phyloP scores from a whole-genome alignment of 2,329 filamentous ascomycete species.

The Sporothrix globosa region DNA sequence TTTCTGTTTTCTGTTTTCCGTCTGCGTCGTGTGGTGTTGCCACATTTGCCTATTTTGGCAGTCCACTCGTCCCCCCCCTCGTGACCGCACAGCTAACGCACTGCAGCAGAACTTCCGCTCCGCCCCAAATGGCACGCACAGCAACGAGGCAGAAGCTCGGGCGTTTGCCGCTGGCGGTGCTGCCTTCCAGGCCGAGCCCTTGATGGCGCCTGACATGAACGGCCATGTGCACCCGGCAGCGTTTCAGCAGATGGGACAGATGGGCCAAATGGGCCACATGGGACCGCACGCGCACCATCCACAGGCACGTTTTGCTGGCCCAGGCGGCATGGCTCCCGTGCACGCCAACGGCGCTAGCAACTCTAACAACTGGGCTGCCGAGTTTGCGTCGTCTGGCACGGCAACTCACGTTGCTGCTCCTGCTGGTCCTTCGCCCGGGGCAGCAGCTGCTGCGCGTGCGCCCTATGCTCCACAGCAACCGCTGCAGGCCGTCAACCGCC shows the following conservation, averaged over 20 bases:
- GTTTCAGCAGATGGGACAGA: not conserved
- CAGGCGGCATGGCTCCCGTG: not conserved
- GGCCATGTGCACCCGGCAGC: not conserved
- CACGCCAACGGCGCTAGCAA: not conserved
- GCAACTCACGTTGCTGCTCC: not conserved
- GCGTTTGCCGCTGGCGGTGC: constrained; percentile 32
- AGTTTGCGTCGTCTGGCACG: constrained; percentile 29
- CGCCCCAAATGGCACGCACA: not conserved
- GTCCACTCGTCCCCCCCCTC: not conserved
- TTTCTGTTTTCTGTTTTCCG: not conserved
- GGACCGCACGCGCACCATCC: not conserved
- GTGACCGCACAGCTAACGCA: not conserved
- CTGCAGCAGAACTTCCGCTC: constrained; percentile 35
- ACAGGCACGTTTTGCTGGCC: not conserved
- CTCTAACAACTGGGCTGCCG: constrained; percentile 33
- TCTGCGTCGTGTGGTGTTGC: not conserved
- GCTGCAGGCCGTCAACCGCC: constrained; percentile 28
- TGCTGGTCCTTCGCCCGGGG: not conserved
- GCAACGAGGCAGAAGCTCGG: constrained; percentile 33
- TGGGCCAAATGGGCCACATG: constrained; percentile 9
- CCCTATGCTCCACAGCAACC: constrained; percentile 22
- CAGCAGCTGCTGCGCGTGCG: not conserved
- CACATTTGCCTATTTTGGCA: not conserved
- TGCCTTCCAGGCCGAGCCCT: constrained; percentile 16
- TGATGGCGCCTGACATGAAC: constrained; percentile 26